Conservation (phyloP, 1,139 yeast species). For the Sugiyamaella novakii region DNA sequence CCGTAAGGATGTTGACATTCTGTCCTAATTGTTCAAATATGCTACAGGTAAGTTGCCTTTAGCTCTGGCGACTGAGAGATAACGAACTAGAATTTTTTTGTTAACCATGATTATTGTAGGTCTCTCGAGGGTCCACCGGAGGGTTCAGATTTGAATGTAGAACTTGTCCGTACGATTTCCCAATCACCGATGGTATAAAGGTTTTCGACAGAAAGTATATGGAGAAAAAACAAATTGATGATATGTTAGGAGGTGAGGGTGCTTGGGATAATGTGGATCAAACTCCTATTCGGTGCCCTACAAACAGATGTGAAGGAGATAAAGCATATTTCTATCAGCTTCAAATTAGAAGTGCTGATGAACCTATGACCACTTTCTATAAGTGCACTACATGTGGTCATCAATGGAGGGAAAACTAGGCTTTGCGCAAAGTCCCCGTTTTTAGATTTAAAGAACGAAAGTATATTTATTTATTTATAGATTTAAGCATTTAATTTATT, state of each 20-base stretch:
- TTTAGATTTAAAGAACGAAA: not conserved
- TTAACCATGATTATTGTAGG: conserved; percentile 17
- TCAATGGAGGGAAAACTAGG: conserved; percentile 93
- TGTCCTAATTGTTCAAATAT: conserved; percentile 93
- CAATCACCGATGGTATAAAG: conserved; percentile 70
- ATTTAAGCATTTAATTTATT: not conserved
- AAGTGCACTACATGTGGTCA: conserved; percentile 88
- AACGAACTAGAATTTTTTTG: not conserved
- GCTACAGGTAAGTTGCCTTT: conserved; percentile 65
- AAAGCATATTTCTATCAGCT: conserved; percentile 96
- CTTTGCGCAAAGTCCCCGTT: no score
- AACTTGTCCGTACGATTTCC: conserved; percentile 93
- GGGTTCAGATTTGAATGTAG: conserved; percentile 69
- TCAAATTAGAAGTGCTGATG: conserved; percentile 91
- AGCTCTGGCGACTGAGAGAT: not conserved
- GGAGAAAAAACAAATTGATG: conserved; percentile 90
- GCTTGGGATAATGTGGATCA: conserved; percentile 98
- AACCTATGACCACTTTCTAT: conserved; percentile 94
- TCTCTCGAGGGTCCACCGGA: conserved; percentile 30
- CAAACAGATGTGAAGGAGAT: conserved; percentile 79
- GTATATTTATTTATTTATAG: conserved; percentile 15
- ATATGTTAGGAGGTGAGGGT: conserved; percentile 94
- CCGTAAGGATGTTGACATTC: conserved; percentile 90
- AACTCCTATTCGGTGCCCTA: conserved; percentile 75
- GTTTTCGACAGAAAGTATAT: conserved; percentile 82